A percentile compares a stretch with the other conserved stretches of the same genome.
Evolutionary conservation across 768 basidiomycete genomes (phyloP).

Genomic region (Mycena metata): DNA sequence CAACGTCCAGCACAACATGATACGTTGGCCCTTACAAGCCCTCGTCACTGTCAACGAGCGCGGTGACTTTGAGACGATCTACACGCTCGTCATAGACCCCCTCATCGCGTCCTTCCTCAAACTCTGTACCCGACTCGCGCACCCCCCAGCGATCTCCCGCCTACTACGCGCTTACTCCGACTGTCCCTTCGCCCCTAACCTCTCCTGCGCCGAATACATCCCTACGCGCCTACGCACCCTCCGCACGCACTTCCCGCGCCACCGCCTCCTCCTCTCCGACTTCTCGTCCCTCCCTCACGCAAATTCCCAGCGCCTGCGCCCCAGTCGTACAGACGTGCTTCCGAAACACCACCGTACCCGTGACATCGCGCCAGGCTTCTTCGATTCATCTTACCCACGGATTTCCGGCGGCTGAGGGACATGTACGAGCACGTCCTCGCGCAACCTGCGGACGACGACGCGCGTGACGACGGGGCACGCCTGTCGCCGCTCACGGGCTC

Average conservation of each 20-base stretch:
- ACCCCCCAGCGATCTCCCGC: conserved; percentile 69
- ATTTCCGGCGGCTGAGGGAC: conserved; percentile 86
- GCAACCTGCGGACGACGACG: conserved; percentile 58
- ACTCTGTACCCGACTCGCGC: conserved; percentile 71
- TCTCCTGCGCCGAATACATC: conserved; percentile 80
- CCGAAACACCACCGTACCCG: conserved; percentile 87
- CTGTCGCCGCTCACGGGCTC: conserved; percentile 66
- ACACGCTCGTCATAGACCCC: conserved; percentile 87
- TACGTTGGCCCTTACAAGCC: conserved; percentile 94
- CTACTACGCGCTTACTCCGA: conserved; percentile 69
- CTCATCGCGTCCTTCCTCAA: conserved; percentile 84
- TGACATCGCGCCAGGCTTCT: conserved; percentile 95
- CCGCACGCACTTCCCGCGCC: conserved; percentile 87
- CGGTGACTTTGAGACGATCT: conserved; percentile 88
- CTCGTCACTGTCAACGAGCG: conserved; percentile 81
- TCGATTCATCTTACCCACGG: conserved; percentile 98
- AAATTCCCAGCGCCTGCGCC: conserved; percentile 78
- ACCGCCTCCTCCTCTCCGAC: conserved; percentile 95
- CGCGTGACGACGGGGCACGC: conserved; percentile 48
- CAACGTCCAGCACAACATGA: conserved; percentile 96
- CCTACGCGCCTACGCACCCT: conserved; percentile 91
- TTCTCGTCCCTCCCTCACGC: conserved; percentile 91
- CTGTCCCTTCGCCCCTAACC: conserved; percentile 78
- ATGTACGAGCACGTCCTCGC: conserved; percentile 91
- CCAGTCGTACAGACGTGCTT: conserved; percentile 98